Base-by-base conservation (phyloP, 2,329 filamentous ascomycete genomes). In the Aspergillus tubingensis region DNA sequence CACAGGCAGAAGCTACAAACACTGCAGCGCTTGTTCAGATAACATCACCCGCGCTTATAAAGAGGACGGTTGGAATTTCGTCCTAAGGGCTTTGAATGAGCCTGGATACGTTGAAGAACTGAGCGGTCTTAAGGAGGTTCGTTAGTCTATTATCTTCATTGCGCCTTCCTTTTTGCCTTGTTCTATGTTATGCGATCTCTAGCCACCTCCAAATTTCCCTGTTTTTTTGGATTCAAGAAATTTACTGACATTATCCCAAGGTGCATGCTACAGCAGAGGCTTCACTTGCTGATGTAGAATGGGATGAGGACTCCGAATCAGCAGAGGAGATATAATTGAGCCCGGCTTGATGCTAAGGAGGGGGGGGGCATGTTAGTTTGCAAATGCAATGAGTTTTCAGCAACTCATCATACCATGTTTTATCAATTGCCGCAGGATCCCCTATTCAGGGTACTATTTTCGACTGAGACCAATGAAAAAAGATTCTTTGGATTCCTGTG, bases 381-480 rank as follows among this genome's bases (percentile, higher is more conserved):
- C n/a, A 50, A 11, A 32, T 32, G 15, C 17, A 10, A 23, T 17
- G 27, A 36, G 5, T 15, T 36, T 13, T 36, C 25, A 13, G 32
- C 32, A 36, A 11, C 32, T 13, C 32, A 43, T 23, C 52, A 17
- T 15, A 27, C 17, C n/a, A 30, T 43, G 6, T 13, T 44, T 30
- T 13, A 43, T 19, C 8, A 8, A 17, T 17, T 30, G 25, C 43
- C 8, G 13, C 21, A 19, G 51, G 67, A 77, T 30, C 75, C 72
- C 3, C 79, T 49, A 11, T 51, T 13, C 48, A 4, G 51, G 74
- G 52, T 77, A 78, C 23, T 79, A 76, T 72, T 89, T 94, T 64
- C 92, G 85, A 61, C 83, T 81, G 60, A 97, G 74, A 0, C 88
- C 92, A 50, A 98, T 88, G 72, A 97, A 96, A 70, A 90, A 98